Base-by-base conservation (phyloP, 495 filamentous ascomycete species). In the Achaetomiella virescens region DNA sequence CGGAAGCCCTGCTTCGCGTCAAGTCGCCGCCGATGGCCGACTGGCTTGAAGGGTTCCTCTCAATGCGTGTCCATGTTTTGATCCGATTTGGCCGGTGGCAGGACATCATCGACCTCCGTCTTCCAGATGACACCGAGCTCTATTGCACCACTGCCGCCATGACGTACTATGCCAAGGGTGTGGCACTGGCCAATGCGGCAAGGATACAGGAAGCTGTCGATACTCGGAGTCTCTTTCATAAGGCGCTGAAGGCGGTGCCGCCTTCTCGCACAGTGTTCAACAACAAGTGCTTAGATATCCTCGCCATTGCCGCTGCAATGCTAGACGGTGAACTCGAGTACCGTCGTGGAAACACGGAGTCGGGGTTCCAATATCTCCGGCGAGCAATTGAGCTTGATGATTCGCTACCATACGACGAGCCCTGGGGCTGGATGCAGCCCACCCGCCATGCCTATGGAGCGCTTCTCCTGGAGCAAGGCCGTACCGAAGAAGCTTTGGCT, bases 381-480 rank as follows among this genome's bases (percentile, higher is more conserved):
- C 52, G 60, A 11, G 75, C 85, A 0, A 81, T 85, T 20, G 55
- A 67, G 5, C 70, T 77, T 14, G 81, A 85, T 52, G 80, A 84
- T 51, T 55, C 63, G 1, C 70, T 88, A 8, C 78, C 77, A 0
- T 88, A 84, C 52, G 79, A 83, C 54, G 85, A 88, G 66, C 85
- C 85, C 0, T 87, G 84, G 83, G 81, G 80, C 2, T 85, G 82
- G 83, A 85, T 86, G 83, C 79, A 84, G 57, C 83, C 85, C 0
- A 76, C 82, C 1, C 70, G 83, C 5, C 85, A 88, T 67, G 83
- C 84, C 3, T 80, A 82, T 40, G 84, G 80, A 0, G 84, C 84
- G 5, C 70, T 88, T 1, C 66, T 84, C 18, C 63, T 84, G 0
- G 85, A 88, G 52, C 84, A 87, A 53, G 78, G 75, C 3, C 72